phyloP scores from a whole-genome alignment of 2,329 filamentous ascomycete species.

The Cercospora sp. region DNA sequence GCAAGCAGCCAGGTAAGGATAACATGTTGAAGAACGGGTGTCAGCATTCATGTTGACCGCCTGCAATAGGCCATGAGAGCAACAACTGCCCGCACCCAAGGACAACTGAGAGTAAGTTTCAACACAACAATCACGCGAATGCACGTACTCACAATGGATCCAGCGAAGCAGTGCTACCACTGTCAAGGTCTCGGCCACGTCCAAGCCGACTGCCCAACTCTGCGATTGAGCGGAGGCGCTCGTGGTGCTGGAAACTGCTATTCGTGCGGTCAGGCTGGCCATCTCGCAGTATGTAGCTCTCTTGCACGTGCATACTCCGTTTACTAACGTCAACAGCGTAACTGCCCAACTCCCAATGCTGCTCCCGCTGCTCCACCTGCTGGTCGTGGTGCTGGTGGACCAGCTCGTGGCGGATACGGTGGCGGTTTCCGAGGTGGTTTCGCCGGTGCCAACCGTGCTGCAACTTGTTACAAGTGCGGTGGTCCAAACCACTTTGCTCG shows the following conservation, averaged over 20 bases:
- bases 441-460: slow-evolving; percentile 64
- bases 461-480: slow-evolving; percentile 69
- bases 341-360: slow-evolving; percentile 74
- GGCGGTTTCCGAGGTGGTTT: slow-evolving; percentile 69
- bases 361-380: slow-evolving; percentile 53
- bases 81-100: slow-evolving; percentile 95
- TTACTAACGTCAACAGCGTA: slow-evolving; percentile 56
- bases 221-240: slow-evolving; percentile 80
- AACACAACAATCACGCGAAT: background rate
- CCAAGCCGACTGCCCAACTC: slow-evolving; percentile 96
- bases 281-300: slow-evolving; percentile 71
- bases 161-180: slow-evolving; percentile 99
- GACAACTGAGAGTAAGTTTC: slow-evolving; percentile 77
- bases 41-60: slow-evolving; percentile 37
- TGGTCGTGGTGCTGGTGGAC: slow-evolving; percentile 60
- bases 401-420: slow-evolving; percentile 69
- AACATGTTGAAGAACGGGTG: slow-evolving; percentile 26
- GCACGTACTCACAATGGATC: slow-evolving; percentile 28
- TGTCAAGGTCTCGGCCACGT: slow-evolving; percentile 98
- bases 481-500: slow-evolving; percentile 97
- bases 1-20: slow-evolving; percentile 77
- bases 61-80: slow-evolving; percentile 77
- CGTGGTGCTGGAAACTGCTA: slow-evolving; percentile 84
- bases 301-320: background rate
- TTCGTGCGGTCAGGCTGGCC: slow-evolving; percentile 89